A percentile compares a stretch with the other conserved stretches of the same genome.
phyloP scores from a whole-genome alignment of 1,139 yeast species.

The Chernovozyma aurita region DNA sequence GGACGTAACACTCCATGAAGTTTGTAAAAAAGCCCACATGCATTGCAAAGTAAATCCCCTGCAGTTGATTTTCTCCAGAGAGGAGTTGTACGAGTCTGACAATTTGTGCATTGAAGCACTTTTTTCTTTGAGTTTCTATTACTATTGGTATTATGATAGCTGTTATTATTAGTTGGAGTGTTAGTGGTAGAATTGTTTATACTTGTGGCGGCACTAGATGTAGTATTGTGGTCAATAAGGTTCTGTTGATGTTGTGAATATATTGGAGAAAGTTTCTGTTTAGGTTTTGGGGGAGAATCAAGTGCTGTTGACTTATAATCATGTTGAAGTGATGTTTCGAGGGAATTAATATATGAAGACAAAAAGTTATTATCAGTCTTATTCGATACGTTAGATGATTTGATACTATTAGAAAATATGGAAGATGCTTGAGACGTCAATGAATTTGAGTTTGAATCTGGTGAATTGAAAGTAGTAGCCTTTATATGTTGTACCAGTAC shows the following conservation, averaged over 20 bases:
- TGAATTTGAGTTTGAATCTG: slow-evolving; percentile 12
- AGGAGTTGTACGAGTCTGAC: slow-evolving; percentile 45
- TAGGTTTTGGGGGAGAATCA: slow-evolving; percentile 17
- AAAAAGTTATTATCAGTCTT: slow-evolving; percentile 23
- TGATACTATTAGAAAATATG: slow-evolving; percentile 8
- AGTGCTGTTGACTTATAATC: slow-evolving; percentile 15
- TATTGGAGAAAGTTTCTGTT: slow-evolving; percentile 6
- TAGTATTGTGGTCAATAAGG: neutral
- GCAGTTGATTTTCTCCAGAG: slow-evolving; percentile 43
- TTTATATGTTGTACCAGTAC: slow-evolving; percentile 2
- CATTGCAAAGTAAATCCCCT: slow-evolving; percentile 44
- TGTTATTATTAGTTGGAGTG: slow-evolving; percentile 5
- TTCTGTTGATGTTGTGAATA: slow-evolving; percentile 1
- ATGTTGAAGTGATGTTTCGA: slow-evolving; percentile 33
- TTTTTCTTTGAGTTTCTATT: slow-evolving; percentile 14
- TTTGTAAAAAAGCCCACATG: slow-evolving; percentile 45
- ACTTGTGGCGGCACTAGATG: neutral
- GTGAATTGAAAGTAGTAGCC: slow-evolving; percentile 6
- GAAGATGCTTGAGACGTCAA: slow-evolving; percentile 12
- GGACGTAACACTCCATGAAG: slow-evolving; percentile 45
- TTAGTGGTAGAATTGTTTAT: neutral
- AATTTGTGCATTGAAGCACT: slow-evolving; percentile 38
- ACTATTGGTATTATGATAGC: neutral
- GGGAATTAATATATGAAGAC: slow-evolving; percentile 37
- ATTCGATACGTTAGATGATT: slow-evolving; percentile 9